Conservation (phyloP, 768 basidiomycete species). For the Strobilomyces dryophilus region DNA sequence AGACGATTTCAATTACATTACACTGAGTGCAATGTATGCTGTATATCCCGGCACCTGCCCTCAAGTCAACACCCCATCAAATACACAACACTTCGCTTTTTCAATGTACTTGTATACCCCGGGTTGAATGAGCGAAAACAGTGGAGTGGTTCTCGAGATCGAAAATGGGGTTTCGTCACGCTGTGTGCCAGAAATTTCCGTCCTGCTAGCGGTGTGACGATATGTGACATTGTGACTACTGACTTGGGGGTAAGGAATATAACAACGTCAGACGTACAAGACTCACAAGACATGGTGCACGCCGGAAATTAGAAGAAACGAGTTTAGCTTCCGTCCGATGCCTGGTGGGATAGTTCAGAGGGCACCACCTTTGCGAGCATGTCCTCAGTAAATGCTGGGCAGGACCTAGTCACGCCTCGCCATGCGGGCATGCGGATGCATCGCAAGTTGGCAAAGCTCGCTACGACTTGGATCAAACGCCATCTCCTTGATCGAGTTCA, state of each 20-base stretch:
- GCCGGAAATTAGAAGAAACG: not conserved
- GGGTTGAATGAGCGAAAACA: no score
- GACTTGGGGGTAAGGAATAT: not conserved
- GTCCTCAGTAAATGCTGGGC: not conserved
- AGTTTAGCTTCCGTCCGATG: slow-evolving; percentile 65
- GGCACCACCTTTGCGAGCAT: slow-evolving; percentile 83
- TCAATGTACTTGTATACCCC: no score
- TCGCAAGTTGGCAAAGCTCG: not conserved
- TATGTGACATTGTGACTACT: no score
- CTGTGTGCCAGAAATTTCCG: no score
- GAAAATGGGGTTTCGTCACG: no score
- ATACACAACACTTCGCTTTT: no score
- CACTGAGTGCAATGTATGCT: slow-evolving; percentile 11
- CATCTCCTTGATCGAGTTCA: slow-evolving; percentile 64
- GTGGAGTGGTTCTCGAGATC: no score
- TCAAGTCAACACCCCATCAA: no score
- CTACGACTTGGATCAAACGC: slow-evolving; percentile 32
- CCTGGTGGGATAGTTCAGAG: slow-evolving; percentile 58
- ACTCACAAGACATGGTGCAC: not conserved
- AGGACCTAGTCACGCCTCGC: not conserved
- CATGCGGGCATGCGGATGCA: not conserved
- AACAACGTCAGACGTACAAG: not conserved
- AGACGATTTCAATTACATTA: not conserved
- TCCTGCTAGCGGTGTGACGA: no score
- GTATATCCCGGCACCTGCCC: not conserved